Base-by-base conservation (phyloP, 768 basidiomycete species). In the Rhizopogon roseolus region DNA sequence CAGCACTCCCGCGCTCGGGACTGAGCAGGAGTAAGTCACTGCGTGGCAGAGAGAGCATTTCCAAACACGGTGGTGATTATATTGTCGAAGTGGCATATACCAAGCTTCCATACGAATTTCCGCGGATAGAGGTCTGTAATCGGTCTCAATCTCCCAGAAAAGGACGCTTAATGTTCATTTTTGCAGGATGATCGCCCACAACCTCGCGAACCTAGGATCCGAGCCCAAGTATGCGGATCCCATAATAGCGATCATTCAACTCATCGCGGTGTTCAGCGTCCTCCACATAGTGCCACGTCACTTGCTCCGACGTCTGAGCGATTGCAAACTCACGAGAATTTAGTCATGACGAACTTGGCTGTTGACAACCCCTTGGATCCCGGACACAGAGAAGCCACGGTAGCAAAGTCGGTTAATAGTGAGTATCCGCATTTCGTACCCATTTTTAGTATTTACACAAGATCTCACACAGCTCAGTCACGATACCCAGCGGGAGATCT, bases 11-110 rank as follows among this genome's bases (percentile, higher is more conserved):
- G 14, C 49, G 42, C 19, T 39, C 37, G 41, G 9, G 38, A 41
- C 48, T 70, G 38, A 67, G 60, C 54, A 66, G 69, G 43, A 69
- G 66, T 40, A 62, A 41, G 40, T 74, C 73, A 14, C 45, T 71
- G 27, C 68, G 62, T 64, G 19, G 5, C 19, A 22, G 14, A 36
- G 14, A 25, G 6, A 9, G 14, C 9, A 1, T 34, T 48, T 22
- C 16, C 14, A 19, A 16, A 22, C 34, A 14, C 8, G 14, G 7
- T 10, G 8, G 46, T 10, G 14, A 36, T 14, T 14, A 16, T 36
- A 9, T 22, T 22, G 34, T 36, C 14, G 22, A 36, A 16, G 17
- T 16, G 5, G 14, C 13, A 5, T 16, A 36, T 14, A 25, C 1
- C 8, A 6, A 36, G 19, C 13, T 36, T 9, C 34, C 34, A 9